These are phyloP conservation scores for Epichloe brachyelytri DNA, from an alignment of 2,329 filamentous ascomycete species.

Conservation along the genomic window DNA sequence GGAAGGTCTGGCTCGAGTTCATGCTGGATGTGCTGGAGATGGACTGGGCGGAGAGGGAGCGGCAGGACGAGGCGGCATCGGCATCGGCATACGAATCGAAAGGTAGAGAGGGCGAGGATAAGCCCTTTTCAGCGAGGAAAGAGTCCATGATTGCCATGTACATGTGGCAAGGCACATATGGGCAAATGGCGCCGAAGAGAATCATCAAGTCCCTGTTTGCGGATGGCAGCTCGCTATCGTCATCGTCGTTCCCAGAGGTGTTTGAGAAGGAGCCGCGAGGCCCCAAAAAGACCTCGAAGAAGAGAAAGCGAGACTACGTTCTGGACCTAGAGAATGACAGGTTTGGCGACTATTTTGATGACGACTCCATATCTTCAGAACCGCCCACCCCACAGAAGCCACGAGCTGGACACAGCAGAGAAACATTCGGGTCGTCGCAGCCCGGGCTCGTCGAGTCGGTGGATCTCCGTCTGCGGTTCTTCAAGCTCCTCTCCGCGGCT, in stretches of 20 bases:
- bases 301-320: slow-evolving; percentile 33
- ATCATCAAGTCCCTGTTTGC: slow-evolving; percentile 57
- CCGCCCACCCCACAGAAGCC: slow-evolving; percentile 31
- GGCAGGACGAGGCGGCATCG: slow-evolving; percentile 29
- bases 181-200: slow-evolving; percentile 34
- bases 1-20: slow-evolving; percentile 67
- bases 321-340: slow-evolving; percentile 47
- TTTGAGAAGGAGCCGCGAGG: slow-evolving; percentile 49
- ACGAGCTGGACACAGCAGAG: slow-evolving; percentile 12
- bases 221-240: slow-evolving; percentile 41
- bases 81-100: slow-evolving; percentile 14
- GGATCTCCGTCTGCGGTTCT: slow-evolving; percentile 47
- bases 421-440: slow-evolving; percentile 11
- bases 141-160: slow-evolving; percentile 51
- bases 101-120: slow-evolving; percentile 10
- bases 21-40: slow-evolving; percentile 66
- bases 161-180: slow-evolving; percentile 32
- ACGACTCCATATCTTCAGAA: slow-evolving; percentile 39
- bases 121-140: slow-evolving; percentile 22
- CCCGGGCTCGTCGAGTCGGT: slow-evolving; percentile 39
- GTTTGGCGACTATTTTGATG: slow-evolving; percentile 47
- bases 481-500: slow-evolving; percentile 40
- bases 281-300: slow-evolving; percentile 27
- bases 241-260: slow-evolving; percentile 48
- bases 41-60: slow-evolving; percentile 50